phyloP scores from a whole-genome alignment of 257 asterid genomes.

The Solanum sejunctum region DNA sequence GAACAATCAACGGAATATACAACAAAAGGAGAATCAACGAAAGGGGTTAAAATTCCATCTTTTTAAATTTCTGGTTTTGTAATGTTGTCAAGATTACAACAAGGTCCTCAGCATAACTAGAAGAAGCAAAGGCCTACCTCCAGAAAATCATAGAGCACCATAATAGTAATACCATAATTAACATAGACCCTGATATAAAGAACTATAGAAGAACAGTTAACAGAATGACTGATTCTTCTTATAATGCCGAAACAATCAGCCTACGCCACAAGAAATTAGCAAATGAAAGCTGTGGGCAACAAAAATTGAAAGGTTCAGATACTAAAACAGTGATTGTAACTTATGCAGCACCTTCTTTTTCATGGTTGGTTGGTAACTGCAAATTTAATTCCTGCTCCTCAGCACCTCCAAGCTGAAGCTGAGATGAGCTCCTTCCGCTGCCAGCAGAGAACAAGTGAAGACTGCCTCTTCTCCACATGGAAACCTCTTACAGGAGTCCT shows the following conservation, averaged over 20 bases:
- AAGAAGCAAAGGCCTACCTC: constrained; percentile 18
- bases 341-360: constrained; percentile 25
- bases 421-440: constrained; percentile 91
- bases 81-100: constrained; percentile 18
- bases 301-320: constrained; percentile 21
- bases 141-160: constrained; percentile 21
- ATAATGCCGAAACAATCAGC: constrained; percentile 34
- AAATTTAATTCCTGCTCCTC: constrained; percentile 8
- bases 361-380: not conserved
- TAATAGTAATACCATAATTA: constrained; percentile 16
- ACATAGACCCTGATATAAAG: constrained; percentile 17
- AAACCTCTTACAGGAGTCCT: constrained; percentile 85
- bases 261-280: constrained; percentile 38
- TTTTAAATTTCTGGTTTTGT: constrained; percentile 24
- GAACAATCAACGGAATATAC: not conserved
- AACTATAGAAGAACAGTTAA: constrained; percentile 34
- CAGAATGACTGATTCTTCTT: constrained; percentile 33
- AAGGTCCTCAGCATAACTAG: constrained; percentile 23
- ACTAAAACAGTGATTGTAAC: constrained; percentile 18
- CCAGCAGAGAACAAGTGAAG: constrained; percentile 90
- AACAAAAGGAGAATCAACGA: not conserved
- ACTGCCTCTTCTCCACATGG: constrained; percentile 87
- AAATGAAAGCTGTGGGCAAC: constrained; percentile 32
- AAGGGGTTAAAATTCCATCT: constrained; percentile 10
- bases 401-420: constrained; percentile 96